Conservation (phyloP, 2,329 filamentous ascomycete genomes). For the Pyrenochaeta sp. region DNA sequence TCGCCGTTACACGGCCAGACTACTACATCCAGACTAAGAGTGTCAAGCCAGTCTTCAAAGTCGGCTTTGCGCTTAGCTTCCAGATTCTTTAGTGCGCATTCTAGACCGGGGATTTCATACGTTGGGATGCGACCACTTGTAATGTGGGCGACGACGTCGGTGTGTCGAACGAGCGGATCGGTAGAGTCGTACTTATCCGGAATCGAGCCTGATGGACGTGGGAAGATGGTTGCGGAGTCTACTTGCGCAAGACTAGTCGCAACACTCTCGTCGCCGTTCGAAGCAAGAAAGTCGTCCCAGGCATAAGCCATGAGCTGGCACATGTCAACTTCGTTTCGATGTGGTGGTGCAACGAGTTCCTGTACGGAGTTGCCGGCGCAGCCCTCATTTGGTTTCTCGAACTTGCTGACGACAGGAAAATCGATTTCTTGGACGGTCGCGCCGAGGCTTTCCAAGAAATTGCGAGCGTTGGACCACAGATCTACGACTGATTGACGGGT, state of each 20-base stretch:
- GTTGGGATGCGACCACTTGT: not conserved
- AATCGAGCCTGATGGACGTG: slow-evolving; percentile 32
- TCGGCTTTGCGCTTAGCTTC: slow-evolving; percentile 56
- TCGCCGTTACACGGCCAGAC: slow-evolving; percentile 60
- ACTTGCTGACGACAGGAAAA: slow-evolving; percentile 54
- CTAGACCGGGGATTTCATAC: slow-evolving; percentile 46
- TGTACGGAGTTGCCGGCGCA: not conserved
- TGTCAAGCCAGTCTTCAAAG: slow-evolving; percentile 57
- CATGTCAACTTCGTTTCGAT: slow-evolving; percentile 48
- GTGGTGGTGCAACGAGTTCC: slow-evolving; percentile 10
- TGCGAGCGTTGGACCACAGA: slow-evolving; percentile 9
- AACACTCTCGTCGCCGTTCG: slow-evolving; percentile 49
- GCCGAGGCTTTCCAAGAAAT: slow-evolving; percentile 50
- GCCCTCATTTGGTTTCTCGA: slow-evolving; percentile 42
- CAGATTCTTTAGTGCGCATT: slow-evolving; percentile 26
- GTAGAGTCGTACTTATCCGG: slow-evolving; percentile 33
- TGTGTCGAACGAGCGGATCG: slow-evolving; percentile 19
- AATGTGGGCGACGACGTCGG: slow-evolving; percentile 1
- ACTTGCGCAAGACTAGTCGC: slow-evolving; percentile 33
- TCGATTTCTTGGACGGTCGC: slow-evolving; percentile 53
- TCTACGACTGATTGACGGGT: slow-evolving; percentile 49
- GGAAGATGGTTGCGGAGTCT: slow-evolving; percentile 43
- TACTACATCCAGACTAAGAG: slow-evolving; percentile 51
- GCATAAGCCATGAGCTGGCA: slow-evolving; percentile 54
- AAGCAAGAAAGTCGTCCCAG: slow-evolving; percentile 59